Base-by-base conservation (phyloP, 305 asterid species). In the Fraxinus latifolia region DNA sequence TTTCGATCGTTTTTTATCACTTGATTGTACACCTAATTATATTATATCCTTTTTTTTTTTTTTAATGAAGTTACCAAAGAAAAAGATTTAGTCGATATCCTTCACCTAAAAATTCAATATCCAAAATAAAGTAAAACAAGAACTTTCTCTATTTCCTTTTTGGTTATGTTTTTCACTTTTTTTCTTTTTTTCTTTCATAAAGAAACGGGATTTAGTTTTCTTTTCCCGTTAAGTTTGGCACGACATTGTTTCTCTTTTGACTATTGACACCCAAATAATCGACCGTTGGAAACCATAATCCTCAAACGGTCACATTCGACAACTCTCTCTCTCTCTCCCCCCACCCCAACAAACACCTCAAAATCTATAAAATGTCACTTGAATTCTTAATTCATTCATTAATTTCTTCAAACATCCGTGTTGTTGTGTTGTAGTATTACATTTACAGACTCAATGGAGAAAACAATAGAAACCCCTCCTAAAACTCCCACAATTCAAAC, bases 251-350 rank as follows among this genome's bases (percentile, higher is more conserved):
- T 3, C 31, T 44, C 31, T 74, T 32, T 53, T 77, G 79, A 53
- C 83, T 67, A 55, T 81, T 23, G 33, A 19, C 76, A 14, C 17
- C 80, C 68, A 23, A 17, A 39, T 62, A 89, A 17, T 65, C 83
- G 86, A 86, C 87, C 92, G 92, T 87, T 89, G 79, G 47, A 74
- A 31, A 11, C 6, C 42, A 31, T 44, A 5, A 7, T 79, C 87
- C 47, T 62, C 81, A 72, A 89, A 89, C 88, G 91, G 91, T 87
- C 89, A 81, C 79, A 84, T 83, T 81, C 62, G 86, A 83, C 84
- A 17, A 39, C 29, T 23, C 21, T 34, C 74, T 34, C 85, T 65
- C 74, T n/a, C 72, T n/a, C 1, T 34, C 36, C 72, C n/a, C 5
- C 23, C 7, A 0, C 15, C 27, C 15, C 4, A 15, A 19, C 50